Percentiles rank a stretch among this genome's conserved stretches.
phyloP scores from a whole-genome alignment of 2,329 filamentous ascomycete species.

The Exophiala oligosperma region DNA sequence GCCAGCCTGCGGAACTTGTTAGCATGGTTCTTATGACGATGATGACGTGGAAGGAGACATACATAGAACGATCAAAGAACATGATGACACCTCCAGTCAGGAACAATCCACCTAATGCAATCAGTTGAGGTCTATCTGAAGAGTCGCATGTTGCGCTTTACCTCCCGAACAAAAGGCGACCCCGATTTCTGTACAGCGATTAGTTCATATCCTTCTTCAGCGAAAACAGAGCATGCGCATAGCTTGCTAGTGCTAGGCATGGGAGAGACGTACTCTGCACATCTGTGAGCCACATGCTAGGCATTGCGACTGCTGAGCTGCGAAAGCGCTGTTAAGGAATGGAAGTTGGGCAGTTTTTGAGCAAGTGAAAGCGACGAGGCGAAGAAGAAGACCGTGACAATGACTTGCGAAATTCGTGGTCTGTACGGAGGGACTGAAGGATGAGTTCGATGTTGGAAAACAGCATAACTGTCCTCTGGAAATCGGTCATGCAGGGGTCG shows the following conservation, averaged over 20 bases:
- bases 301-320: conserved; percentile 55
- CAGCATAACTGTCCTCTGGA: conserved; percentile 23
- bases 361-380: not conserved
- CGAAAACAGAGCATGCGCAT: not conserved
- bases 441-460: not conserved
- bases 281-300: conserved; percentile 94
- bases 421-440: not conserved
- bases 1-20: conserved; percentile 66
- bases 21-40: not conserved
- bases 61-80: conserved; percentile 98
- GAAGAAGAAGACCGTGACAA: not conserved
- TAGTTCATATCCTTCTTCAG: conserved; percentile 18
- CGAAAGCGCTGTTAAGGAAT: conserved; percentile 4
- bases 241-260: not conserved
- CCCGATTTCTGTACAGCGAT: conserved; percentile 72
- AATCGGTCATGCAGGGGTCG: not conserved
- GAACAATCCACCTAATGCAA: conserved; percentile 78
- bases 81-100: conserved; percentile 90
- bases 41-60: conserved; percentile 38
- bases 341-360: not conserved
- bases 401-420: not conserved
- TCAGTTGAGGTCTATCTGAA: conserved; percentile 1
- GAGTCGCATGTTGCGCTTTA: conserved; percentile 53
- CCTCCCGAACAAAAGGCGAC: conserved; percentile 97
- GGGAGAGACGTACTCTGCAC: conserved; percentile 74